These are phyloP conservation scores for Candida sanyaensis DNA, from an alignment of 1,139 yeast species.

Conservation along the genomic window DNA sequence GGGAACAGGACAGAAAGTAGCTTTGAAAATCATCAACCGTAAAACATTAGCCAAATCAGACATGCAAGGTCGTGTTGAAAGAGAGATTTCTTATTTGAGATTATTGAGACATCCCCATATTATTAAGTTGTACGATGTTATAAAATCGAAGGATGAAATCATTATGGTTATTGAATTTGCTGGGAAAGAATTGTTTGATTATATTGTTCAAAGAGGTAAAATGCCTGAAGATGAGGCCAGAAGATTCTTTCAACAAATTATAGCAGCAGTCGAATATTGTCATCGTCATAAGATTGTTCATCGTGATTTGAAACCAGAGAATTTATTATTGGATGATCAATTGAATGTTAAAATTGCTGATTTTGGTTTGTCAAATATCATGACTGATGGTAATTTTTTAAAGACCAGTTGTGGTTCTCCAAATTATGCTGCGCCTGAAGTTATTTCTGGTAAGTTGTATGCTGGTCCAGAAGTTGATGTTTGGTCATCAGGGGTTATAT, in stretches of 20 bases:
- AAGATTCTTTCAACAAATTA: constrained; percentile 94
- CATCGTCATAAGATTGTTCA: constrained; percentile 98
- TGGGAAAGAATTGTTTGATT: constrained; percentile 93
- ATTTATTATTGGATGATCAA: constrained; percentile 84
- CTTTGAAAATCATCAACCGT: constrained; percentile 89
- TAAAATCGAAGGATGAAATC: constrained; percentile 92
- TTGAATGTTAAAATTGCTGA: constrained; percentile 95
- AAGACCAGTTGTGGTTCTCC: constrained; percentile 98
- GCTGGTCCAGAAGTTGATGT: constrained; percentile 99
- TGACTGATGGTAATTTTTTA: constrained; percentile 97
- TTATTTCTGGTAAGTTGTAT: constrained; percentile 90
- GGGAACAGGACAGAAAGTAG: constrained; percentile 91
- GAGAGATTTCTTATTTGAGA: constrained; percentile 90
- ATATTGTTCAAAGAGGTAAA: constrained; percentile 92
- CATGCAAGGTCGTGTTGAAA: constrained; percentile 96
- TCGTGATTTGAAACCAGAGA: constrained; percentile 94
- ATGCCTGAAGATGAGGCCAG: constrained; percentile 96
- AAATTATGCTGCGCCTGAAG: constrained; percentile 98
- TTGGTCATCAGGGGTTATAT: constrained; percentile 97
- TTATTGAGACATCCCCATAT: constrained; percentile 95
- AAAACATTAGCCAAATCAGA: constrained; percentile 93
- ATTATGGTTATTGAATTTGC: constrained; percentile 98
- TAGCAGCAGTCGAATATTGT: constrained; percentile 97
- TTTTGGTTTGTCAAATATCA: constrained; percentile 91
- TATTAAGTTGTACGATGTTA: constrained; percentile 93